phyloP scores from a whole-genome alignment of 73 alveolate genomes.

The Stentor roeselii region DNA sequence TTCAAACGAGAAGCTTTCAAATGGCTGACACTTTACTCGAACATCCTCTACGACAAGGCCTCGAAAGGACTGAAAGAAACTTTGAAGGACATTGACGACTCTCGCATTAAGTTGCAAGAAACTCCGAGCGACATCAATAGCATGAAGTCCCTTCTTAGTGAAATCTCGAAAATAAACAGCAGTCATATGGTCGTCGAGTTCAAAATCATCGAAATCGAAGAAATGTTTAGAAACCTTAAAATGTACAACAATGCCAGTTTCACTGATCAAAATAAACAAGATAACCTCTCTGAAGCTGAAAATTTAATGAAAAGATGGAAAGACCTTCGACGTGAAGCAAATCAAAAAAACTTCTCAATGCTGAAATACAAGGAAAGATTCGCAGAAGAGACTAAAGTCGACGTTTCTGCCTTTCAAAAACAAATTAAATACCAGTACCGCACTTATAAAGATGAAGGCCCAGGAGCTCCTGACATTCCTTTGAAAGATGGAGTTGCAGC shows the following conservation, averaged over 20 bases:
- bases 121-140: constrained; percentile 89
- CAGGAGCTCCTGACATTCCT: constrained; percentile 85
- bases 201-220: constrained; percentile 93
- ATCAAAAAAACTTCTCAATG: constrained; percentile 89
- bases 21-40: constrained; percentile 5
- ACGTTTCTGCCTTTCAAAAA: constrained; percentile 79
- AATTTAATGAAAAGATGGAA: constrained; percentile 80
- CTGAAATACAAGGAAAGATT: constrained; percentile 82
- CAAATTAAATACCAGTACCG: constrained; percentile 81
- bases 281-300: constrained; percentile 71
- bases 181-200: constrained; percentile 95
- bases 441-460: constrained; percentile 88
- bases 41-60: constrained; percentile 26
- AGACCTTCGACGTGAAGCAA: constrained; percentile 91
- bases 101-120: constrained; percentile 65
- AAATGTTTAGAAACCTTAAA: constrained; percentile 88
- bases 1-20: constrained; percentile 18
- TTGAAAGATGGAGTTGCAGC: constrained; percentile 89
- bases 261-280: constrained; percentile 57
- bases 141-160: constrained; percentile 79
- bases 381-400: constrained; percentile 93
- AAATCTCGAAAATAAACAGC: constrained; percentile 87
- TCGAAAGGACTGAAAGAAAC: neutral
- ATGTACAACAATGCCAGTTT: constrained; percentile 64
- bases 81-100: constrained; percentile 74